A percentile compares a stretch with the other conserved stretches of the same genome.
Evolutionary conservation across 129 eudicot genomes (phyloP).

Genomic region (Flaveria brownii): DNA sequence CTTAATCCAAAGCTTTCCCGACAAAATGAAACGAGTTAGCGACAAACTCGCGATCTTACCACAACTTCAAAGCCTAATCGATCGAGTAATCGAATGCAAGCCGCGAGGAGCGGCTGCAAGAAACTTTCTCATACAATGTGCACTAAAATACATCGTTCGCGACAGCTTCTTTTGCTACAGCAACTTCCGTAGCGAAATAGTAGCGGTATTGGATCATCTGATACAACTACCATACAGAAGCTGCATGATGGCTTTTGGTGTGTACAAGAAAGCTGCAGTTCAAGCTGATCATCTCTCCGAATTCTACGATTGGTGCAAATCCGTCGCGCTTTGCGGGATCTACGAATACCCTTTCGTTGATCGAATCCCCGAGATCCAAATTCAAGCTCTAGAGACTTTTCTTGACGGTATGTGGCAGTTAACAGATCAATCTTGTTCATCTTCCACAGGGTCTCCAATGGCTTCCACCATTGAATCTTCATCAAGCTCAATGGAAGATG

Average conservation of each 20-base stretch:
- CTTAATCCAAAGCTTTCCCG: neutral
- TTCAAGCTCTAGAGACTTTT: slow-evolving; percentile 64
- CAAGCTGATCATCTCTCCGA: slow-evolving; percentile 57
- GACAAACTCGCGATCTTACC: slow-evolving; percentile 47
- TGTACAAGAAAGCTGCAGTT: slow-evolving; percentile 64
- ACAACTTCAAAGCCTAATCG: slow-evolving; percentile 59
- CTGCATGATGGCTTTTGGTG: slow-evolving; percentile 50
- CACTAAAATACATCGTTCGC: slow-evolving; percentile 52
- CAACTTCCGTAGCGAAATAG: slow-evolving; percentile 43
- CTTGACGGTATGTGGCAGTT: slow-evolving; percentile 71
- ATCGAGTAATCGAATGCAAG: slow-evolving; percentile 59
- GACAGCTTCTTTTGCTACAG: slow-evolving; percentile 68
- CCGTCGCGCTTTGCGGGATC: slow-evolving; percentile 51
- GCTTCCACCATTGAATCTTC: slow-evolving; percentile 36
- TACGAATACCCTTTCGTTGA: slow-evolving; percentile 70
- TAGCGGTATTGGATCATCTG: slow-evolving; percentile 50
- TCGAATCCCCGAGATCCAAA: slow-evolving; percentile 62
- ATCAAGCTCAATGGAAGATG: slow-evolving; percentile 32
- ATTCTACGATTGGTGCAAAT: slow-evolving; percentile 67
- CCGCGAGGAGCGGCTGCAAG: slow-evolving; percentile 55
- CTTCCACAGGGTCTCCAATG: slow-evolving; percentile 39
- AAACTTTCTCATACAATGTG: slow-evolving; percentile 57
- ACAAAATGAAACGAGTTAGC: slow-evolving; percentile 37
- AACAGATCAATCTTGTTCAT: slow-evolving; percentile 47
- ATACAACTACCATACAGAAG: slow-evolving; percentile 54